These are phyloP conservation scores for Aspergillus viridinutans DNA, from an alignment of 2,329 filamentous ascomycete genomes.

Conservation along the genomic window DNA sequence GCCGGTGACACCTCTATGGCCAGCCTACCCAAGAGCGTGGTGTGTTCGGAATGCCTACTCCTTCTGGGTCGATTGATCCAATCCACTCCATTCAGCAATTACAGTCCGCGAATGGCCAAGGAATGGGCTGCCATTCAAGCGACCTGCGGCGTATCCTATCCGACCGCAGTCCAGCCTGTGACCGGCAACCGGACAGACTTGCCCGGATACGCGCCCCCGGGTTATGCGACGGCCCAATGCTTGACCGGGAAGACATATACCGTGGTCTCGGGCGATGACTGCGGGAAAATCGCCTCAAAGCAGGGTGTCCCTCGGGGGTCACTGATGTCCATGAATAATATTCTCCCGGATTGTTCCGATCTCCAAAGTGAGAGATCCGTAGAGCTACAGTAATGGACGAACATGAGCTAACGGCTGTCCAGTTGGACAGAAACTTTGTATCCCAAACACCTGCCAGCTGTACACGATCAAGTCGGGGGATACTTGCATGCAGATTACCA, in stretches of 20 bases:
- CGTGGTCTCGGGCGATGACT: slow-evolving; percentile 2
- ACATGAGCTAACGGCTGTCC: too few relatives aligned
- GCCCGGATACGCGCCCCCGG: neutral
- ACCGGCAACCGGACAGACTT: neutral
- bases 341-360: slow-evolving; percentile 3
- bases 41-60: neutral
- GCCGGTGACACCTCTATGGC: neutral
- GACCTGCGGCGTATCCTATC: neutral
- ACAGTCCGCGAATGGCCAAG: neutral
- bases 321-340: slow-evolving; percentile 1
- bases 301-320: slow-evolving; percentile 1
- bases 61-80: neutral
- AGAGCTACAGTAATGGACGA: too few relatives aligned
- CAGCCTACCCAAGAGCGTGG: neutral
- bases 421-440: slow-evolving; percentile 4
- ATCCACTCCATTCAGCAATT: neutral
- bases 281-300: neutral
- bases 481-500: slow-evolving; percentile 1
- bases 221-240: neutral
- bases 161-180: neutral
- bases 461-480: neutral
- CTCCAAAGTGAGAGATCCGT: neutral
- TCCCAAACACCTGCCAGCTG: slow-evolving; percentile 3
- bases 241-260: neutral
- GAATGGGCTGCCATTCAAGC: neutral